Evolutionary conservation across 2,329 filamentous ascomycete species (phyloP), one percentile per base, ranked within the genome.

Genomic region (Samsoniella hepiali): DNA sequence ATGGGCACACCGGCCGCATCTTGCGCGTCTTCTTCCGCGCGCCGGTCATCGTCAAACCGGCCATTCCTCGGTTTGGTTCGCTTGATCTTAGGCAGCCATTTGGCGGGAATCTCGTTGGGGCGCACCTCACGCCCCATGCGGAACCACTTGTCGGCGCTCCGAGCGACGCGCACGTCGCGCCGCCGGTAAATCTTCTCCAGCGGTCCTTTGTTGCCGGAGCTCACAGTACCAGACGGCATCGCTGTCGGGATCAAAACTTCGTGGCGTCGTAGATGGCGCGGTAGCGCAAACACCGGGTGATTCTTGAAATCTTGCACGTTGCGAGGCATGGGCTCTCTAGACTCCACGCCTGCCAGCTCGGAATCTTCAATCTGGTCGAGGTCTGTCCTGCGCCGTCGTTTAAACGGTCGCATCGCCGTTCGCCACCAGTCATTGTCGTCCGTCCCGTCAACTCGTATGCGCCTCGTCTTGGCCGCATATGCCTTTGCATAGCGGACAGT

Each of bases 121-220:
- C 87, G 91, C 8, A 99, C 86, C 67, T 93, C 88, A 32, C 92
- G 84, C 0, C 95, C 95, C 65, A 94, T 77, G 2, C 93, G 87
- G 74, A 95, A 97, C 96, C 95, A 99, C 67, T 90, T 92, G 68
- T 96, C 92, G 3, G 87, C 88, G 66, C 88, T 96, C 66, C 88
- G 85, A 1, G 92, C 92, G 5, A 87, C 71, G 59, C 91, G 87
- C 0, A 99, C 91, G 72, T 98, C 91, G 55, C 82, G 83, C 3
- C 95, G 85, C 31, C 93, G 87, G 72, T 91, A 99, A 0, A 99
- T 88, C 58, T 86, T 85, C 73, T 97, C 93, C 65, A 94, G 77
- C 0, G 79, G 70, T 66, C 84, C 76, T 72, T 84, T 81, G 74
- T 82, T 78, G 2, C 91, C 89, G 4, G 88, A 85, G 10, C 85